phyloP scores from a whole-genome alignment of 2,329 filamentous ascomycete species.

The Fusarium graminum region DNA sequence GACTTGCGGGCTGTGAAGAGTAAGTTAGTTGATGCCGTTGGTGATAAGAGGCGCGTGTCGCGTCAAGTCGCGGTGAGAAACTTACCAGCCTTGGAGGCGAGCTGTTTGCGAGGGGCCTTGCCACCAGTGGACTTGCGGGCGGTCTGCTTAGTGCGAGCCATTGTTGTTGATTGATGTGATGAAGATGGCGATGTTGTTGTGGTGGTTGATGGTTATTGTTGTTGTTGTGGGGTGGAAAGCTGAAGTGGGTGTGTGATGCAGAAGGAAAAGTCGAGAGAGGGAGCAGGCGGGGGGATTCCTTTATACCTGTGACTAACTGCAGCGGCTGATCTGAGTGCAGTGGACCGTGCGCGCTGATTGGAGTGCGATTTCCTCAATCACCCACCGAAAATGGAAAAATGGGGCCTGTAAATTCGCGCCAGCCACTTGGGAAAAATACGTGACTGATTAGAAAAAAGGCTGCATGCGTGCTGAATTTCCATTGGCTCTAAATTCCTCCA shows the following conservation, averaged over 20 bases:
- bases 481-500: conserved; percentile 42
- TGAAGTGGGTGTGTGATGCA: conserved; percentile 58
- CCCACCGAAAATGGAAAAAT: conserved; percentile 44
- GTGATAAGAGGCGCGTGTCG: conserved; percentile 26
- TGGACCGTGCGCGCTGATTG: conserved; percentile 47
- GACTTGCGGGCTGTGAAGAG: conserved; percentile 80
- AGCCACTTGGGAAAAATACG: conserved; percentile 36
- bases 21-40: conserved; percentile 25
- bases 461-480: conserved; percentile 45
- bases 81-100: conserved; percentile 91
- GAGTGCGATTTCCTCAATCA: conserved; percentile 42
- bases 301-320: conserved; percentile 56
- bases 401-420: conserved; percentile 24
- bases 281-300: conserved; percentile 60
- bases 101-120: conserved; percentile 92
- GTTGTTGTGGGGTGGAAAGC: conserved; percentile 50
- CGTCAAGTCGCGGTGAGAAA: conserved; percentile 28
- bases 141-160: conserved; percentile 76
- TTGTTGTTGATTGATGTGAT: conserved; percentile 59
- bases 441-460: conserved; percentile 37
- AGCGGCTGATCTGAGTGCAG: conserved; percentile 56
- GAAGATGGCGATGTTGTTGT: conserved; percentile 48
- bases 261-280: conserved; percentile 55
- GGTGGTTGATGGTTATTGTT: conserved; percentile 44
- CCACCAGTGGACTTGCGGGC: conserved; percentile 83